Base-by-base conservation (phyloP, 805 yeast genomes). In the Metschnikowia kofuensis region DNA sequence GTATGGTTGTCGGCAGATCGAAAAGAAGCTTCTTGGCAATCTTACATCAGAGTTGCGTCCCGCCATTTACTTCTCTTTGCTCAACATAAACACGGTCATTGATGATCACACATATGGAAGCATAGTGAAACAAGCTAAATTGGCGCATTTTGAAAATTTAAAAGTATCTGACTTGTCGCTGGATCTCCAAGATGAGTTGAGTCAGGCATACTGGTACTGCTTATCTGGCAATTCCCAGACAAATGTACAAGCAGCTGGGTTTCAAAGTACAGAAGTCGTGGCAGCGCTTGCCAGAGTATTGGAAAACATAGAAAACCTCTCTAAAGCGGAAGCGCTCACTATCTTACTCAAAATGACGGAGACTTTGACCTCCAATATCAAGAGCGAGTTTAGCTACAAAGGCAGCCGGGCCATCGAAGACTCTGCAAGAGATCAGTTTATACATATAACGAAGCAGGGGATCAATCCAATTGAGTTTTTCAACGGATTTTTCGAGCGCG, bases 361-460 rank as follows among this genome's bases (percentile, higher is more conserved):
- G 16, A 11, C n/a, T 5, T 38, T 42, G 38, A 12, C 40, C 9
- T 42, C 35, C 14, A 36, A 68, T 29, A 60, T 62, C 38, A 65
- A 64, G 40, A 68, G 65, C 11, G 50, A 39, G 35, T 45, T 70
- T 38, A 61, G 55, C 58, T 74, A 69, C 55, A 69, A 68, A 56
- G 63, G 63, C 30, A 63, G 58, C 45, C 47, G 77, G 16, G 54
- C 74, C 2, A 54, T 74, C 29, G 77, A 73, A 48, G 76, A 70
- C 27, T 45, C 52, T n/a, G 55, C 50, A 8, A 47, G 56, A 4
- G 64, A 58, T 1, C 54, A 57, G 9, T 72, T 69, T 38, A 38
- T 52, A 9, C 76, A 73, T 52, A 60, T 72, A 13, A 57, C 64
- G 38, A 61, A 63, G 34, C 74, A 72, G 47, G 77, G 76, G 3